These are phyloP conservation scores for Ophiostoma piceae DNA, from an alignment of 2,329 filamentous ascomycete species.

Conservation along the genomic window DNA sequence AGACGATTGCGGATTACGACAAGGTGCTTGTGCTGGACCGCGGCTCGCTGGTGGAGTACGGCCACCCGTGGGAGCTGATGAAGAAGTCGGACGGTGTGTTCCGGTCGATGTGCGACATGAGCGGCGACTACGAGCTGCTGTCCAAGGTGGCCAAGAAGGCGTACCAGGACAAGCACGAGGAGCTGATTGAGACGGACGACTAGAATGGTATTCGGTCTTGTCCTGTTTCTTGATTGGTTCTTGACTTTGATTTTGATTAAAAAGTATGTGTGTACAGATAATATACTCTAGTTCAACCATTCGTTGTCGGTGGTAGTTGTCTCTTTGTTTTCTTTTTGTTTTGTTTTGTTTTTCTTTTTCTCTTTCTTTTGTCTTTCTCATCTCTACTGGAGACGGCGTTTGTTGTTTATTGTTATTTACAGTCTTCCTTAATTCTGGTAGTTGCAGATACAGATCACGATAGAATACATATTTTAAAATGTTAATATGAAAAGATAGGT, in stretches of 20 bases:
- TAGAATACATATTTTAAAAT: not conserved
- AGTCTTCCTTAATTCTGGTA: not conserved
- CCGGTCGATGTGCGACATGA: conserved; percentile 60
- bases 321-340: not conserved
- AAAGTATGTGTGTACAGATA: conserved; percentile 2
- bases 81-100: conserved; percentile 62
- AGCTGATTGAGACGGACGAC: conserved; percentile 19
- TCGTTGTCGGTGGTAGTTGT: not conserved
- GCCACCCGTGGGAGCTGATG: conserved; percentile 79
- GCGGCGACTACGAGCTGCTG: conserved; percentile 51
- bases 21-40: conserved; percentile 93
- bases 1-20: conserved; percentile 97
- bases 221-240: not conserved
- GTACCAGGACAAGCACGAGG: conserved; percentile 32
- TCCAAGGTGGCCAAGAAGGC: conserved; percentile 52
- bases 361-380: not conserved
- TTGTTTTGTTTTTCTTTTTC: not conserved
- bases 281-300: not conserved
- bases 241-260: not conserved
- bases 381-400: not conserved
- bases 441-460: not conserved
- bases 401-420: not conserved
- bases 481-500: not conserved
- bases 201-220: not conserved
- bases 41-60: conserved; percentile 80